Base-by-base conservation (phyloP, 2,329 filamentous ascomycete genomes). In the Cryphonectria radicalis region DNA sequence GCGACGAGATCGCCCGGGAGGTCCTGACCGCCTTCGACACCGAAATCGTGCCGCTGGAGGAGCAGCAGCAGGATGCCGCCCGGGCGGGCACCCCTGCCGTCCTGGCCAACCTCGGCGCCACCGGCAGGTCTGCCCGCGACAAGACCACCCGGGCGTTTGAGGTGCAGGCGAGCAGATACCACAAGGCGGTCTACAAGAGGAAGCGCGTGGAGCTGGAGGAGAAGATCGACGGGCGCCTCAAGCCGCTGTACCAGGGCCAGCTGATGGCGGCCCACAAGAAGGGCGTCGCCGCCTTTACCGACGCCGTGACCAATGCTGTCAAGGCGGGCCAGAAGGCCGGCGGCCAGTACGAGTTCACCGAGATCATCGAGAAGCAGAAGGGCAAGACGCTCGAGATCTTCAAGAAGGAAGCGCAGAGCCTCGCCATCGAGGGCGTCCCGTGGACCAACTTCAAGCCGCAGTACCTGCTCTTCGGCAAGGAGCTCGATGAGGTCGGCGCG, bases 251-350 rank as follows among this genome's bases (percentile, higher is more conserved):
- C 82, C 89, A 92, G 67, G 93, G 92, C n/a, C 96, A 99, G 79
- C 86, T 99, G 57, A 88, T 89, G 28, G 94, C 95, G 3, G 93
- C 93, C 10, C 95, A 98, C 84, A 98, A 98, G 84, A 88, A 90
- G 0, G 95, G 95, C 1, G 92, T 98, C 28, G 83, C 87, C 19
- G 88, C 91, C 1, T 99, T 99, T 80, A 94, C 90, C 77, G 93
- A 98, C 46, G 92, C 94, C 2, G 96, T 99, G 63, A 90, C 90
- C n/a, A 83, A 86, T 67, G 92, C 93, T 65, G 95, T 99, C 75
- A 99, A 98, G 82, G 86, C 89, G 37, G 95, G 95, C 2, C 95
- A 98, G 81, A 98, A 97, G 85, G 94, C 94, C 69, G 95, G 95
- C 32, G 92, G 91, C 10, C 88, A 89, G 67, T 98, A 99, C 78